Base-by-base conservation (phyloP, 177 flowering plant genomes). In the Telopea speciosissima region DNA sequence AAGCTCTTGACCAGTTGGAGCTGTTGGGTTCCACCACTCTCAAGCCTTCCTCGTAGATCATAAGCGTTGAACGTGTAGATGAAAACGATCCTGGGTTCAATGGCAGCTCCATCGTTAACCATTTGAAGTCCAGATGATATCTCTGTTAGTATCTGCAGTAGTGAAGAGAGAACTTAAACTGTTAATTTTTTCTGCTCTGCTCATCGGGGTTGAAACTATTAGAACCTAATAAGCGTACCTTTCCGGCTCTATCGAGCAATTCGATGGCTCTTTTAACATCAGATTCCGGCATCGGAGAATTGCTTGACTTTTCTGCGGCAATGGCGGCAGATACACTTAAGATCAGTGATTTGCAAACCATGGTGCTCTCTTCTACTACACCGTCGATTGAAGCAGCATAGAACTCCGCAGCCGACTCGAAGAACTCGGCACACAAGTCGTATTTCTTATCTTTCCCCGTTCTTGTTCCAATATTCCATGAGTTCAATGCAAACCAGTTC, bases 401-500 rank as follows among this genome's bases (percentile, higher is more conserved):
- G 74, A 92, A 95, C 40, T 84, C 95, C 5, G 97, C 81, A 28
- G 92, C 96, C 80, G 89, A 67, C 76, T 74, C 85, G 25, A 87
- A 78, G 70, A 89, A 90, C 68, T 89, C 89, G 24, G 89, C 84
- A 78, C 86, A 88, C 24, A 85, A 8, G 7, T 79, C 87, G 65
- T 79, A 90, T 16, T 85, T 81, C 68, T 79, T 83, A 54, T 81
- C 88, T 75, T 75, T 85, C 67, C 94, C 97, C 28, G 80, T 80
- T 75, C 68, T 82, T 60, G 84, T 78, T 66, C 97, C 99, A 62
- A 81, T 63, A 76, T 95, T 95, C 97, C 97, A 95, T 23, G 96
- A 79, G 75, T 82, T 83, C 65, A 80, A 83, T 0, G 94, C 90
- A 76, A 95, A 85, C 99, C 99, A 95, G 63, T 82, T 89, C 72